Base-by-base conservation (phyloP, 192 early-diverging fungal species). In the Rhizoclosmatium sp. region DNA sequence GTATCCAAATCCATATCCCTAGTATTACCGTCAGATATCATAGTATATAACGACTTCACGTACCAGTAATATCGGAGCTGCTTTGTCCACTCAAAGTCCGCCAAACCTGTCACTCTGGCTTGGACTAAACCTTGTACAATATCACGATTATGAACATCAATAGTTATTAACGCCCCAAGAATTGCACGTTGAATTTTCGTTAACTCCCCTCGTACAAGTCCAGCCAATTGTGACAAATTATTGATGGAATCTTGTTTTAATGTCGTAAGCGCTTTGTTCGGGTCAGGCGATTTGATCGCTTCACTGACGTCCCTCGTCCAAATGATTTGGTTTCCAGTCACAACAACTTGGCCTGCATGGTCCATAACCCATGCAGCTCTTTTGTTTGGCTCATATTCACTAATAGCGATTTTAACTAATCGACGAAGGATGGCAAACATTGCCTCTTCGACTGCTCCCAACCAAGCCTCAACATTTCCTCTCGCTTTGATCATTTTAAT, bases 401-500 rank as follows among this genome's bases (percentile, higher is more conserved):
- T 83, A 19, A 91, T 65, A 7, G 89, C 87, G 49, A 78, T 67
- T 78, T 91, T 91, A 65, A 91, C 81, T 19, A 89, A 75, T 41
- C 86, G 59, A 1, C 86, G 58, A 42, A 91, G 71, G 31, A 89
- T 82, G 1, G 82, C 78, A 39, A 91, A 84, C 89, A 91, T 91
- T 16, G 71, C 87, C 77, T 91, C 89, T 77, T 91, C 89, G 3
- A 91, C 89, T 54, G 79, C 86, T n/a, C 88, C 83, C 21, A 91
- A 83, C 89, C 89, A 91, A 4, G 85, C 83, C 58, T 91, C 89
- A n/a, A 91, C 89, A 71, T 91, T 91, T 42, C 89, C 89, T 66
- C 89, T 75, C n/a, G 89, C 89, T 71, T 91, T 91, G 61, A 91
- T 84, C 42, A 84, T 86, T 73, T 91, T 91, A n/a, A 80, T 59